Percentiles rank a stretch among this genome's conserved stretches.
Conservation (phyloP, 805 yeast species). For the Millerozyma miso region DNA sequence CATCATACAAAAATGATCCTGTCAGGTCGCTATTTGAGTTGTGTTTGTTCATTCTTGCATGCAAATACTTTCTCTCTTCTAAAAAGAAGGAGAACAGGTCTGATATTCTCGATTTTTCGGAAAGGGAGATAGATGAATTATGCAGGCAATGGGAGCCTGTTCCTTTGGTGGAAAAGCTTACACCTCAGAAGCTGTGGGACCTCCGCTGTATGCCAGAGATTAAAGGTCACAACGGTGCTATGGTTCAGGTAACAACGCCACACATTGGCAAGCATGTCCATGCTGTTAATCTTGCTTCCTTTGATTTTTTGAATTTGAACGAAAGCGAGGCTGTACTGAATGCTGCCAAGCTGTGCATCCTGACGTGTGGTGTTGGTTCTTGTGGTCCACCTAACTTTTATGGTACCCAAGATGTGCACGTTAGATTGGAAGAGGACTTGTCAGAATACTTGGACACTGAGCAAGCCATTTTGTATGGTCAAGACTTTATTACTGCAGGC, state of each 20-base stretch:
- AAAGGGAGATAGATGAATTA: constrained; percentile 72
- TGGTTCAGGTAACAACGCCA: constrained; percentile 25
- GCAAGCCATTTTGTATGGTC: constrained; percentile 82
- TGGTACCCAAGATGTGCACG: constrained; percentile 92
- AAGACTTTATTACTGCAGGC: constrained; percentile 81
- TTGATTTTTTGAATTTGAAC: constrained; percentile 68
- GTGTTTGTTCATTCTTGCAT: constrained; percentile 71
- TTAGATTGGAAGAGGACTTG: constrained; percentile 68
- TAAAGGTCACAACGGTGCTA: constrained; percentile 48
- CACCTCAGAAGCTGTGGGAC: constrained; percentile 56
- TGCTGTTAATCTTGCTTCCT: constrained; percentile 64
- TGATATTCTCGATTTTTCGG: constrained; percentile 57
- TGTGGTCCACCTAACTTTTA: constrained; percentile 98
- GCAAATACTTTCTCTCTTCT: constrained; percentile 75
- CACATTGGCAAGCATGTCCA: constrained; percentile 15
- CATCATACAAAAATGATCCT: constrained; percentile 92
- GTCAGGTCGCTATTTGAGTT: constrained; percentile 81
- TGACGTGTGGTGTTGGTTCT: constrained; percentile 87
- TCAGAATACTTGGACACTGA: constrained; percentile 75
- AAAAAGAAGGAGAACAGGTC: constrained; percentile 73
- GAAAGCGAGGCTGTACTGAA: constrained; percentile 41
- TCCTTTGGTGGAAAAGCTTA: constrained; percentile 61
- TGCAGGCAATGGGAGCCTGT: constrained; percentile 92
- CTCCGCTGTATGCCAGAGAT: constrained; percentile 60
- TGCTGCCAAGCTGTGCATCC: constrained; percentile 56